A percentile compares a stretch with the other conserved stretches of the same genome.
Evolutionary conservation across 2,329 filamentous ascomycete species (phyloP).

Genomic region (Lachnellula suecica): DNA sequence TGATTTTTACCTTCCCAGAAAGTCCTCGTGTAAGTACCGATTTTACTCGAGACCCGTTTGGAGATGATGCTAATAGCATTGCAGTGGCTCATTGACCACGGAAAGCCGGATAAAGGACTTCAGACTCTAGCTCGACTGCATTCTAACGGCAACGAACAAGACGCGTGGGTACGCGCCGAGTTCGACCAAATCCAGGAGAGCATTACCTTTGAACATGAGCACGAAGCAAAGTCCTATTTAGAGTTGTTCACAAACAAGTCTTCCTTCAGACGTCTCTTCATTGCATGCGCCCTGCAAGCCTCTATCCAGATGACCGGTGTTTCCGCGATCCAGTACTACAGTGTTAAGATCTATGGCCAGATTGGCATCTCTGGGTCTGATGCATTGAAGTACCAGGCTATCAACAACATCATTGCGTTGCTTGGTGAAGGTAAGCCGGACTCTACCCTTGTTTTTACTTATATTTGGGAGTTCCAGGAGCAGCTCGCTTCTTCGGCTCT

Average conservation of each 20-base stretch:
- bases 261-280: slow-evolving; percentile 62
- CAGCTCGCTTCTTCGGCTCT: too few relatives aligned
- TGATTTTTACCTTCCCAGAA: slow-evolving; percentile 65
- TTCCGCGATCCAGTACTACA: slow-evolving; percentile 64
- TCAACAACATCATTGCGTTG: slow-evolving; percentile 62
- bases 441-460: too few relatives aligned
- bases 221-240: slow-evolving; percentile 60
- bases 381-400: slow-evolving; percentile 63
- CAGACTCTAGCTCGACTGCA: slow-evolving; percentile 59
- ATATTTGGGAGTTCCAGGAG: too few relatives aligned
- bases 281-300: slow-evolving; percentile 60
- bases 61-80: background rate
- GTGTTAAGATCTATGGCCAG: slow-evolving; percentile 53
- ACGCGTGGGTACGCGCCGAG: slow-evolving; percentile 63
- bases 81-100: slow-evolving; percentile 62
- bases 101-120: slow-evolving; percentile 53
- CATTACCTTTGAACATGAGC: slow-evolving; percentile 59
- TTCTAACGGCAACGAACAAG: slow-evolving; percentile 55
- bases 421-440: slow-evolving; percentile 60
- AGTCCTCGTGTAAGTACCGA: slow-evolving; percentile 38
- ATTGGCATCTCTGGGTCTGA: slow-evolving; percentile 58
- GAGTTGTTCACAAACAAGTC: slow-evolving; percentile 61
- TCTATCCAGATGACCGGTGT: slow-evolving; percentile 68
- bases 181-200: slow-evolving; percentile 63
- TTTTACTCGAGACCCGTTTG: background rate